phyloP scores from a whole-genome alignment of 139 green algal species.

The Yamagishiella unicocca region DNA sequence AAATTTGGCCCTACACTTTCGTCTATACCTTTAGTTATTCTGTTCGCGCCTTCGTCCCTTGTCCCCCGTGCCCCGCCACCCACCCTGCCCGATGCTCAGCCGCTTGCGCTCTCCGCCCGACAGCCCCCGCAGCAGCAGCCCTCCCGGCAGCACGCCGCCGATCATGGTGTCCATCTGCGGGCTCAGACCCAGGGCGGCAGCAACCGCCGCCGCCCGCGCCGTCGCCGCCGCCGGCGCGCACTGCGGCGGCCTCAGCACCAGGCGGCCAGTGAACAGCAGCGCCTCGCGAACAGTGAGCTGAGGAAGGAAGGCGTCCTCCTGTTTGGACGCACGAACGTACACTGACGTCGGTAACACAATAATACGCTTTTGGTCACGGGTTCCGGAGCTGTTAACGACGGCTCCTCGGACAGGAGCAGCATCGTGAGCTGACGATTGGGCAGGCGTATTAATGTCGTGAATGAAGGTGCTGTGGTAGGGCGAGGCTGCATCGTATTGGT shows the following conservation, averaged over 20 bases:
- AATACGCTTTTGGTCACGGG: no score
- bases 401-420: no score
- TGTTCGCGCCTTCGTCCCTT: neutral
- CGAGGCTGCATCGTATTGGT: no score
- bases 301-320: slow-evolving; percentile 73
- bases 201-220: slow-evolving; percentile 24
- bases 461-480: no score
- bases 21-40: no score
- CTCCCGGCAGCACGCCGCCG: slow-evolving; percentile 67
- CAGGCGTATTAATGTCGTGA: no score
- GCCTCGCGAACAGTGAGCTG: slow-evolving; percentile 66
- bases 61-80: neutral
- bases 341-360: no score
- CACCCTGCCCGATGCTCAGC: slow-evolving; percentile 64
- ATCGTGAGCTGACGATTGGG: no score
- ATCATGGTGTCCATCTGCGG: slow-evolving; percentile 52
- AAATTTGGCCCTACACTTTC: no score
- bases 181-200: slow-evolving; percentile 52
- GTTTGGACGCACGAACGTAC: no score
- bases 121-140: slow-evolving; percentile 69
- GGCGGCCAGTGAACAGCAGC: slow-evolving; percentile 25
- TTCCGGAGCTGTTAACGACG: no score
- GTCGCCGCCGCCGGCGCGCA: neutral
- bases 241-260: slow-evolving; percentile 46
- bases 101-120: slow-evolving; percentile 70